phyloP scores from a whole-genome alignment of 106 monocot species.

The Dactylorhiza incarnata region DNA sequence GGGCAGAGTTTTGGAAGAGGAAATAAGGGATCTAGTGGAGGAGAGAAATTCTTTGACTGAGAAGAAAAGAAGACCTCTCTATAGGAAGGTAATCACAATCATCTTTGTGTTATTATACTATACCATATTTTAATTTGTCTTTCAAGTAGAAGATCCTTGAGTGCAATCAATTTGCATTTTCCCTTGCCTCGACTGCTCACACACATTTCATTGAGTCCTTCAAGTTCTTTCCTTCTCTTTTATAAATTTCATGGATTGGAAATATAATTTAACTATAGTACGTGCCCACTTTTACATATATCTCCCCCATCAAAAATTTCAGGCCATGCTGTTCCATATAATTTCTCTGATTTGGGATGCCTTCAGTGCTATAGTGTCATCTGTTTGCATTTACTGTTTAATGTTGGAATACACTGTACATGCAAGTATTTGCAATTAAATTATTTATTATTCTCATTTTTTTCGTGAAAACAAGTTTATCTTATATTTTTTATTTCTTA shows the following conservation, averaged over 20 bases:
- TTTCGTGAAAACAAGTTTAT: background rate
- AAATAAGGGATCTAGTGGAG: constrained; percentile 75
- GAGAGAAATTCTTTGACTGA: constrained; percentile 86
- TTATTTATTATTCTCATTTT: background rate
- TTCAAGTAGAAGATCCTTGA: background rate
- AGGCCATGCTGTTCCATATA: background rate
- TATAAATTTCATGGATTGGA: background rate
- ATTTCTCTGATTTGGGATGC: background rate
- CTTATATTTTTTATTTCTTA: background rate
- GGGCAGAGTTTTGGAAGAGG: constrained; percentile 80
- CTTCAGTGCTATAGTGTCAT: background rate
- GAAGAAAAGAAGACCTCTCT: constrained; percentile 76
- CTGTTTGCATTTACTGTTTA: background rate
- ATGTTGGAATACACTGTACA: background rate
- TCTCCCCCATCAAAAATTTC: background rate
- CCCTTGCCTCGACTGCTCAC: background rate
- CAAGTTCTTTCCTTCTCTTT: background rate
- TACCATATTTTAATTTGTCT: background rate
- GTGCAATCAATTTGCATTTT: background rate
- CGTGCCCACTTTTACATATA: background rate
- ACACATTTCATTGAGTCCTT: background rate
- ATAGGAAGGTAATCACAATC: constrained; percentile 56
- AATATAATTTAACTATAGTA: background rate
- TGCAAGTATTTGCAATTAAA: background rate
- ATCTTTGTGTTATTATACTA: background rate